These are phyloP conservation scores for Verticillium isaacii DNA, from an alignment of 2,329 filamentous ascomycete species.

Conservation along the genomic window DNA sequence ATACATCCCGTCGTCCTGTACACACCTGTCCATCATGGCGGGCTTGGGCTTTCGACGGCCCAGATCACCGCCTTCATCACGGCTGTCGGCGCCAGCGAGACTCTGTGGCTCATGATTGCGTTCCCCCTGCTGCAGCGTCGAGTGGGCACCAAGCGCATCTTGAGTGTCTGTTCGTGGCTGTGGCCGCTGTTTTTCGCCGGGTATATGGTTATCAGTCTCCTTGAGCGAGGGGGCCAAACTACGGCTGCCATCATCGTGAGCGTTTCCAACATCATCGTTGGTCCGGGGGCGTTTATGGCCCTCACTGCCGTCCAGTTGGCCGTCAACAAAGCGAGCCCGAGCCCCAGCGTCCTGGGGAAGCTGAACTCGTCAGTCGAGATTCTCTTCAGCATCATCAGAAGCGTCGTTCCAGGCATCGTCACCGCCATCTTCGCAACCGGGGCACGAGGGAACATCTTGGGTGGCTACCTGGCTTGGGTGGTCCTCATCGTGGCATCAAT, in stretches of 20 bases:
- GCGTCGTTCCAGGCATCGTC: not conserved
- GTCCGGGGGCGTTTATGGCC: slow-evolving; percentile 61
- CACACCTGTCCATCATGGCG: slow-evolving; percentile 57
- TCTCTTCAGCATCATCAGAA: not conserved
- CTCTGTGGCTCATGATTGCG: slow-evolving; percentile 63
- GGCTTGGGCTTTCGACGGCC: slow-evolving; percentile 56
- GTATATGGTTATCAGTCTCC: slow-evolving; percentile 51
- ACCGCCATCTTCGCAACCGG: not conserved
- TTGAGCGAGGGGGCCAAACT: slow-evolving; percentile 43
- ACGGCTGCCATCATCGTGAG: slow-evolving; percentile 48
- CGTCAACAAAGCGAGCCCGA: slow-evolving; percentile 69
- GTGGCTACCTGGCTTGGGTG: not conserved
- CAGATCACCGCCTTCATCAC: slow-evolving; percentile 65
- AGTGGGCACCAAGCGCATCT: slow-evolving; percentile 60
- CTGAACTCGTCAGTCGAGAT: slow-evolving; percentile 44
- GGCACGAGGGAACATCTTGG: not conserved
- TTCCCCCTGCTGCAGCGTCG: slow-evolving; percentile 66
- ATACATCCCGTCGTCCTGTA: slow-evolving; percentile 65
- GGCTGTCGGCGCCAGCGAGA: slow-evolving; percentile 60
- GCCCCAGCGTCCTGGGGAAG: slow-evolving; percentile 58
- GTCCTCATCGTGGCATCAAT: not conserved
- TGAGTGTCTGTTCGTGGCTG: slow-evolving; percentile 43
- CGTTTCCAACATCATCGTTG: slow-evolving; percentile 45
- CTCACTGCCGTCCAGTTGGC: slow-evolving; percentile 70
- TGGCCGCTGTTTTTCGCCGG: slow-evolving; percentile 64